Percentiles rank a stretch among this genome's conserved stretches.
phyloP scores from a whole-genome alignment of 2,329 filamentous ascomycete species.

The Cordyceps tenuipes region DNA sequence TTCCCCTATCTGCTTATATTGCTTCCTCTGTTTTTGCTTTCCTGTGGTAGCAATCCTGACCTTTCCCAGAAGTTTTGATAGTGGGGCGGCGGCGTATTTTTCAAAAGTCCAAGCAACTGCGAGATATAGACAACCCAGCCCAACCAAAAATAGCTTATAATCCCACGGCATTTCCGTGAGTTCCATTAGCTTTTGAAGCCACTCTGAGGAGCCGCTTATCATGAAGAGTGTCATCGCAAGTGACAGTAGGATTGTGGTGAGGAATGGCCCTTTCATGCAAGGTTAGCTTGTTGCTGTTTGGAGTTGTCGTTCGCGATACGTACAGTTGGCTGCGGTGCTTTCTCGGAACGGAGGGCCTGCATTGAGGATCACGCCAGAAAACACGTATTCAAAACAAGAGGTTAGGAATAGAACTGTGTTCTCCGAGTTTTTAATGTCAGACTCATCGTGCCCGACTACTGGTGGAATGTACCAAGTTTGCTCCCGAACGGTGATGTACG shows the following conservation, averaged over 20 bases:
- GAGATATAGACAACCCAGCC: constrained; percentile 63
- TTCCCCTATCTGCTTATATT: constrained; percentile 5
- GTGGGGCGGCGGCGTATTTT: constrained; percentile 1
- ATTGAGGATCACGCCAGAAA: constrained; percentile 80
- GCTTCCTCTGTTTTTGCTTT: background rate
- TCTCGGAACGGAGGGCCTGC: constrained; percentile 89
- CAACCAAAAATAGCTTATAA: constrained; percentile 67
- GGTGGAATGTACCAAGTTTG: constrained; percentile 87
- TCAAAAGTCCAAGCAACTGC: constrained; percentile 33
- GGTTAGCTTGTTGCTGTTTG: background rate
- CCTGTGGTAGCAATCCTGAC: background rate
- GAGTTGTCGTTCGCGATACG: constrained; percentile 25
- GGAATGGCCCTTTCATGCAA: constrained; percentile 61
- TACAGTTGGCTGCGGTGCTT: constrained; percentile 69
- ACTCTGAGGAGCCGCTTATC: constrained; percentile 63
- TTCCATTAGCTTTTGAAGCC: constrained; percentile 71
- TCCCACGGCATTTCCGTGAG: constrained; percentile 65
- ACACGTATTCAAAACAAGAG: constrained; percentile 90
- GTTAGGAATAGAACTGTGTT: constrained; percentile 87
- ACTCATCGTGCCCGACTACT: constrained; percentile 64
- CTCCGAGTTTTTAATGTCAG: constrained; percentile 83
- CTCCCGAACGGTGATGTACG: constrained; percentile 64
- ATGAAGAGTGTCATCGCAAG: constrained; percentile 68
- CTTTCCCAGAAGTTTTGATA: background rate
- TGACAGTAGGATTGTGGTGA: constrained; percentile 63